These are phyloP conservation scores for Ceratobasidium sp. DNA, from an alignment of 1,284 basidiomycete species.

Conservation along the genomic window DNA sequence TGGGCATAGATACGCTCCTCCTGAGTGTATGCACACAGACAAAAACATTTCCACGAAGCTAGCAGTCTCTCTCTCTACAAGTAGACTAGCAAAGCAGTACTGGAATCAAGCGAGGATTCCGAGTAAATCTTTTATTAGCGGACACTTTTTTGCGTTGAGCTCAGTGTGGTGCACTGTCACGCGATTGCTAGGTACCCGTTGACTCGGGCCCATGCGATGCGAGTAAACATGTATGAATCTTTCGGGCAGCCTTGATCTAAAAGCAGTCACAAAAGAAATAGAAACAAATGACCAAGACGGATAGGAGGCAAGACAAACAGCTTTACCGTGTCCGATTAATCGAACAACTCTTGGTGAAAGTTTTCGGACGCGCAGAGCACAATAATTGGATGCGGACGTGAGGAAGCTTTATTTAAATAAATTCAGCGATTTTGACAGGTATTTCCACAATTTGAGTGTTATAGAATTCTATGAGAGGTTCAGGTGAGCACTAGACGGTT, in stretches of 20 bases:
- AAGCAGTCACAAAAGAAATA: conserved; percentile 10
- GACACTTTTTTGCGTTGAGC: too few species aligned
- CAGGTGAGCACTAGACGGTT: too few species aligned
- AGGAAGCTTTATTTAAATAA: conserved; percentile 67
- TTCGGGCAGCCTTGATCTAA: conserved; percentile 22
- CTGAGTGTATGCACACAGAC: too few species aligned
- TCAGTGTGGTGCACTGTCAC: too few species aligned
- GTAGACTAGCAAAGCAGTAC: too few species aligned
- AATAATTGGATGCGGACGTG: conserved; percentile 13
- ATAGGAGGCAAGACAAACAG: background rate
- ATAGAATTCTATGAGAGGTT: conserved; percentile 67
- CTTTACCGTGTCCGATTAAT: conserved; percentile 8
- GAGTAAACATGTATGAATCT: conserved; percentile 44
- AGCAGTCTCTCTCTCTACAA: too few species aligned
- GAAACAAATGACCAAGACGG: background rate
- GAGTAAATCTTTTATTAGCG: too few species aligned
- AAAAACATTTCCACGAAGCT: too few species aligned
- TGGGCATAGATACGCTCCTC: background rate
- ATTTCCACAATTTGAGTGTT: conserved; percentile 95
- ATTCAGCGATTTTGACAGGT: conserved; percentile 92
- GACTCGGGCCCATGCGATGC: conserved; percentile 20
- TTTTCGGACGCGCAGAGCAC: conserved; percentile 18
- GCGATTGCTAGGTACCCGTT: too few species aligned
- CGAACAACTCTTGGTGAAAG: conserved; percentile 35
- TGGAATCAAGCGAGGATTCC: too few species aligned